A percentile compares a stretch with the other conserved stretches of the same genome.
These are phyloP conservation scores for Rhizopus delemar DNA, from an alignment of 371 early-diverging fungal genomes.

Conservation along the genomic window DNA sequence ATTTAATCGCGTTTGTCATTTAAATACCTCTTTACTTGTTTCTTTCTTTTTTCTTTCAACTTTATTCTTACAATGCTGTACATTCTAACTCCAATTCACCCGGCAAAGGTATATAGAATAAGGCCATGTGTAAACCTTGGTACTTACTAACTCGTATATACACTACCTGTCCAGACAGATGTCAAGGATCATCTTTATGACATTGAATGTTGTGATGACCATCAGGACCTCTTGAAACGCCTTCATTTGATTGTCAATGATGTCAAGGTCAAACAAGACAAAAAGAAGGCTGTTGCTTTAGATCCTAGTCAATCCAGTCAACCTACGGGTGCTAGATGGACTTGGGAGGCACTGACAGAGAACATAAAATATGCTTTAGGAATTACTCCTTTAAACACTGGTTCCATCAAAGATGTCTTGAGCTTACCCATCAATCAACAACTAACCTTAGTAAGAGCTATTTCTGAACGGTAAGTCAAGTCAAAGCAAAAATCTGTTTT, in stretches of 20 bases:
- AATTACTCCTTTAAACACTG: conserved; percentile 26
- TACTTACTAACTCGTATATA: too few species aligned
- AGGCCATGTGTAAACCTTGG: too few species aligned
- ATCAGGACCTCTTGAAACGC: not conserved
- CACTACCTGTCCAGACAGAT: too few species aligned
- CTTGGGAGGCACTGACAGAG: conserved; percentile 29
- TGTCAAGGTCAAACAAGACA: not conserved
- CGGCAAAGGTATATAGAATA: too few species aligned
- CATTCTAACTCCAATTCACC: too few species aligned
- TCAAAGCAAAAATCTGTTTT: not conserved
- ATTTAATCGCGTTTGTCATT: too few species aligned
- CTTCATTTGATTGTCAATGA: not conserved
- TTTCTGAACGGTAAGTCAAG: conserved; percentile 37
- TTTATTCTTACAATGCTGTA: too few species aligned
- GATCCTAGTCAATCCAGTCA: conserved; percentile 18
- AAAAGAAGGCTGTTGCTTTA: not conserved
- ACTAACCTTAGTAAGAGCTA: conserved; percentile 22
- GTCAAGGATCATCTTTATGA: too few species aligned
- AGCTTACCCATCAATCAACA: conserved; percentile 35
- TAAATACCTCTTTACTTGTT: too few species aligned
- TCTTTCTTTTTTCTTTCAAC: too few species aligned
- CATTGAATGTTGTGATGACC: too few species aligned
- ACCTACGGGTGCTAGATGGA: conserved; percentile 35
- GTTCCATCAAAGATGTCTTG: conserved; percentile 37
- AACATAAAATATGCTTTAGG: conserved; percentile 32